Conservation (phyloP, 2,329 filamentous ascomycete species). For the Chaetothyriales sp. region DNA sequence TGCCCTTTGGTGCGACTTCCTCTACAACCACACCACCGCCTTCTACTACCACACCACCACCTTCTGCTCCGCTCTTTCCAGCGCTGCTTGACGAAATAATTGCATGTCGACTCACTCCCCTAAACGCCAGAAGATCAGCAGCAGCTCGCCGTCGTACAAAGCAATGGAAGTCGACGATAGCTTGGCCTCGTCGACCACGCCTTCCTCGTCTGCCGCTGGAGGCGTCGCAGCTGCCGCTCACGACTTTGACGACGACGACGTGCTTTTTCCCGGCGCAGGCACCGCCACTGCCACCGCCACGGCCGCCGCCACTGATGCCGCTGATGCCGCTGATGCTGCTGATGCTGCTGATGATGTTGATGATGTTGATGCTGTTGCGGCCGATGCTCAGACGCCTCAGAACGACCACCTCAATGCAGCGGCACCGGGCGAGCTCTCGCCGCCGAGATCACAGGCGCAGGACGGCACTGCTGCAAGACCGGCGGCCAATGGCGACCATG, state of each 20-base stretch:
- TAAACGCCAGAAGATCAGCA: background rate
- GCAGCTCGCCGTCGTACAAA: background rate
- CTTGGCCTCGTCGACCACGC: constrained; percentile 15
- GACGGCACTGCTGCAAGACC: background rate
- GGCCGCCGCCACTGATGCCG: background rate
- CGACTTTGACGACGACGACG: constrained; percentile 2
- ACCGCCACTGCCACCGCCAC: background rate
- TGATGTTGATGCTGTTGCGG: background rate
- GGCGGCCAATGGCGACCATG: background rate
- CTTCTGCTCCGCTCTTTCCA: background rate
- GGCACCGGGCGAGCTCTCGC: constrained; percentile 19
- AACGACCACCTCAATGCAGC: constrained; percentile 19
- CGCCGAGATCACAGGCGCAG: constrained; percentile 13
- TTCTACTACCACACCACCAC: background rate
- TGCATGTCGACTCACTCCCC: background rate
- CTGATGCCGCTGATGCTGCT: too few species aligned
- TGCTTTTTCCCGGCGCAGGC: constrained; percentile 2
- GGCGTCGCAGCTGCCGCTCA: constrained; percentile 2
- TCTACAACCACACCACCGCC: background rate
- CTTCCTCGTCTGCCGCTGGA: constrained; percentile 3
- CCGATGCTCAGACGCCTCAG: constrained; percentile 11
- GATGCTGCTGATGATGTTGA: background rate
- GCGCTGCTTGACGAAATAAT: background rate
- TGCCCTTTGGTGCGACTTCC: too few species aligned
- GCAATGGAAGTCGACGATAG: constrained; percentile 17